These are phyloP conservation scores for Purshia tridentata DNA, from an alignment of 306 rosid genomes.

Conservation along the genomic window DNA sequence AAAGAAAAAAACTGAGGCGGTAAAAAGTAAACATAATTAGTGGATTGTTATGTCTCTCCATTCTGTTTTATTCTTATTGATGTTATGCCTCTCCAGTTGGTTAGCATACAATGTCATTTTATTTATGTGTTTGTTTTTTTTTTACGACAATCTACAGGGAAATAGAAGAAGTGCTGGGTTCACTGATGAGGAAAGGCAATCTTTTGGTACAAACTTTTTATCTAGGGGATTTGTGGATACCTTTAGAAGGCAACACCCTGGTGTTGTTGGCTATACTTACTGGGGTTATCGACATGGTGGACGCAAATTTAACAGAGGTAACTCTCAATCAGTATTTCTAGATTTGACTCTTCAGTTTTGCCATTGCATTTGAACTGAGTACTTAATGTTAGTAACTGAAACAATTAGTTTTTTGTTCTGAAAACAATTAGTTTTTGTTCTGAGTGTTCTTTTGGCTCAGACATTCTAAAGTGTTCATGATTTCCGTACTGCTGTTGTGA, in stretches of 20 bases:
- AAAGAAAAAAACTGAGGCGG: background rate
- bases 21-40: background rate
- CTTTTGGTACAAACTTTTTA: conserved; percentile 72
- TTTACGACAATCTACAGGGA: conserved; percentile 48
- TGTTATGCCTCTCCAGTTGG: background rate
- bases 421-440: background rate
- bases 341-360: conserved; percentile 7
- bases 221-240: conserved; percentile 85
- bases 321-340: background rate
- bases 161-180: conserved; percentile 93
- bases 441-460: too few species aligned
- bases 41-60: background rate
- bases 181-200: conserved; percentile 85
- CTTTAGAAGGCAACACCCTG: conserved; percentile 82
- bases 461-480: background rate
- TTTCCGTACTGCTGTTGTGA: background rate
- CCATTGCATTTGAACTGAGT: background rate
- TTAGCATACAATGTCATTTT: background rate
- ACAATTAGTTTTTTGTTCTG: background rate
- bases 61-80: background rate
- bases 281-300: conserved; percentile 92
- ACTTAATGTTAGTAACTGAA: too few species aligned
- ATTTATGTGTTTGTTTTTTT: background rate
- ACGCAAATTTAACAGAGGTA: conserved; percentile 85
- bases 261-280: conserved; percentile 84